A percentile compares a stretch with the other conserved stretches of the same genome.
These are phyloP conservation scores for Suillus clintonianus DNA, from an alignment of 768 basidiomycete genomes.

Conservation along the genomic window DNA sequence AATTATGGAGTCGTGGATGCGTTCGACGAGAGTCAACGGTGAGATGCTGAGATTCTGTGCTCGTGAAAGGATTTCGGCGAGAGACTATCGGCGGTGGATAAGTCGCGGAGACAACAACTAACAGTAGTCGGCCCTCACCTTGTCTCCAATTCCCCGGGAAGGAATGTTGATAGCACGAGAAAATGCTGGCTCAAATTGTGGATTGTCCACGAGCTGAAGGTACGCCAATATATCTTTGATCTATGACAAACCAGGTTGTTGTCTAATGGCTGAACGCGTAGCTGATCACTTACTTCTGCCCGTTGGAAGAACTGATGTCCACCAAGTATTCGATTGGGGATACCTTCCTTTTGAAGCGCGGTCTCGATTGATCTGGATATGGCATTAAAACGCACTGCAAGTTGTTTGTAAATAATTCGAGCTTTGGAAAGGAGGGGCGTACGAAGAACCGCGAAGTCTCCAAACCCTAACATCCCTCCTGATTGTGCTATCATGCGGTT, in stretches of 20 bases:
- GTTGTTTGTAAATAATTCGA: conserved; percentile 1
- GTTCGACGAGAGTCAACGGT: conserved; percentile 60
- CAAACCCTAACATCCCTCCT: conserved; percentile 69
- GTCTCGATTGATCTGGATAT: conserved; percentile 75
- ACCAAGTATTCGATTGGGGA: conserved; percentile 74
- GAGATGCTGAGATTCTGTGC: conserved; percentile 55
- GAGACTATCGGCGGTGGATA: conserved; percentile 43
- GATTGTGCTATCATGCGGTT: conserved; percentile 73
- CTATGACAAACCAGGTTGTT: conserved; percentile 31
- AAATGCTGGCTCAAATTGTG: conserved; percentile 65
- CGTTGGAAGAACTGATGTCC: conserved; percentile 90
- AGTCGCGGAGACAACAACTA: neutral
- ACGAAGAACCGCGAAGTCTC: conserved; percentile 86
- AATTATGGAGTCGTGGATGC: conserved; percentile 59
- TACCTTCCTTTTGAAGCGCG: conserved; percentile 74
- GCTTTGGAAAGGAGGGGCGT: conserved; percentile 26
- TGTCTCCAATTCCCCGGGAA: conserved; percentile 72
- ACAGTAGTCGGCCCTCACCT: conserved; percentile 43
- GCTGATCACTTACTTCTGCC: conserved; percentile 53
- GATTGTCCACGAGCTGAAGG: conserved; percentile 81
- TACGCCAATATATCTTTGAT: conserved; percentile 84
- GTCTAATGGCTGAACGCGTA: neutral
- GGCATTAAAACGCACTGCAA: conserved; percentile 79
- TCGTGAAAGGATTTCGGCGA: conserved; percentile 54
- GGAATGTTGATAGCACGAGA: conserved; percentile 74